Evolutionary conservation across 768 basidiomycete genomes (phyloP), one percentile per base, ranked within the genome.

Genomic region (Agaricus blazei): DNA sequence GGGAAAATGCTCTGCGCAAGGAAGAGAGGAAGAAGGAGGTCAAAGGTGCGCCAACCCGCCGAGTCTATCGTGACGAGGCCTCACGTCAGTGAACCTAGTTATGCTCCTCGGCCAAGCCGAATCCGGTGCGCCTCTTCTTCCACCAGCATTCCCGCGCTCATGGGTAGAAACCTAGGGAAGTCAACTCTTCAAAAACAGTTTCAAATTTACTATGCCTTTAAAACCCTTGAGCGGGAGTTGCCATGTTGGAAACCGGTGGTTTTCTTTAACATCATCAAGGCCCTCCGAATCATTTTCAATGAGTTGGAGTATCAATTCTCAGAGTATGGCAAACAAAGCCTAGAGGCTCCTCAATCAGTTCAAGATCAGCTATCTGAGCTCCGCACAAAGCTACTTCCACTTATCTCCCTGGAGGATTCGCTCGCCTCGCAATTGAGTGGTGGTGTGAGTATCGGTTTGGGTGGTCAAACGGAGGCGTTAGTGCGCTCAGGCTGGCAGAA

Each of bases 111-210:
- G 88, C 15, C 88, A 91, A 64, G 87, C 88, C 57, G 88, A 88
- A 67, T 83, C 83, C 48, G 79, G 79, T 72, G 62, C 47, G 64
- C 24, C 46, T 44, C 47, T 9, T 38, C 19, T 51, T 55, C 14
- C 14, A 44, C 3, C 3, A 26, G 28, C 26, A n/a, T 28, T 4
- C 15, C 45, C 8, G 27, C 3, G 5, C 44, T 44, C 27, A 45
- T 36, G n/a, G 34, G 28, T 14, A 5, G 43, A 26, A 11, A 36
- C 24, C 24, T 49, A 70, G 88, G 88, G 37, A 93, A 93, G 69
- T 90, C 88, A 2, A 92, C 90, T 2, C 75, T 92, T 11, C 87
- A 87, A 64, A 91, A 91, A 64, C 89, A 92, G 67, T 89, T 92
- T 63, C 88, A 92, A 64, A 75, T 91, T 0, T 86, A 84, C 69